Evolutionary conservation across 108 stramenopile genomes (phyloP).

Genomic region (Skeletonema grethae): DNA sequence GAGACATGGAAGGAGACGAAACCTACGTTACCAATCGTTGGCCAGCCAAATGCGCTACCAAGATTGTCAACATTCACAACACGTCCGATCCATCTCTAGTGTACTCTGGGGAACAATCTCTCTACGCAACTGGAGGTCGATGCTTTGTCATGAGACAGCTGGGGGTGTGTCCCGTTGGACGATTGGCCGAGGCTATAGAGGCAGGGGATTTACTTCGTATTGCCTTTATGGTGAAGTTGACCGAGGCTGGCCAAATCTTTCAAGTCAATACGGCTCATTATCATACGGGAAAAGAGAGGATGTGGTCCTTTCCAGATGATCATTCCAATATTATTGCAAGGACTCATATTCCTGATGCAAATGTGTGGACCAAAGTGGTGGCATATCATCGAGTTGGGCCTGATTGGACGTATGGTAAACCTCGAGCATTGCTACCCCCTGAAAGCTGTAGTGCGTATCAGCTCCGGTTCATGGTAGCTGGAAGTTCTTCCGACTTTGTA

Average conservation of each 20-base stretch:
- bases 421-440: constrained; percentile 11
- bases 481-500: constrained; percentile 17
- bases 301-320: constrained; percentile 30
- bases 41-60: constrained; percentile 11
- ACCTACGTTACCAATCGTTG: constrained; percentile 1
- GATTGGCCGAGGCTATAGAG: constrained; percentile 14
- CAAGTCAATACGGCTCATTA: constrained; percentile 40
- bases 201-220: constrained; percentile 30
- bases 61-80: not conserved
- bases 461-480: constrained; percentile 26
- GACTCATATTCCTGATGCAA: constrained; percentile 19
- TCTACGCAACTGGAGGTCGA: constrained; percentile 24
- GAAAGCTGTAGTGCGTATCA: constrained; percentile 33
- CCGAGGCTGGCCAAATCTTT: constrained; percentile 21
- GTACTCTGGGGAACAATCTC: constrained; percentile 17
- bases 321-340: constrained; percentile 31
- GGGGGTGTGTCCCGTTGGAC: constrained; percentile 12
- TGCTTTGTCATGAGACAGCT: constrained; percentile 36
- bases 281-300: constrained; percentile 14
- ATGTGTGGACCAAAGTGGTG: constrained; percentile 29
- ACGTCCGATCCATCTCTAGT: constrained; percentile 9
- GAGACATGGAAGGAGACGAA: constrained; percentile 27
- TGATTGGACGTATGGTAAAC: constrained; percentile 36
- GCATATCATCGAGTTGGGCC: constrained; percentile 31
- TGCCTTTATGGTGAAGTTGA: constrained; percentile 17